These are phyloP conservation scores for Dactylellina drechsleri DNA, from an alignment of 2,329 filamentous ascomycete species.

Conservation along the genomic window DNA sequence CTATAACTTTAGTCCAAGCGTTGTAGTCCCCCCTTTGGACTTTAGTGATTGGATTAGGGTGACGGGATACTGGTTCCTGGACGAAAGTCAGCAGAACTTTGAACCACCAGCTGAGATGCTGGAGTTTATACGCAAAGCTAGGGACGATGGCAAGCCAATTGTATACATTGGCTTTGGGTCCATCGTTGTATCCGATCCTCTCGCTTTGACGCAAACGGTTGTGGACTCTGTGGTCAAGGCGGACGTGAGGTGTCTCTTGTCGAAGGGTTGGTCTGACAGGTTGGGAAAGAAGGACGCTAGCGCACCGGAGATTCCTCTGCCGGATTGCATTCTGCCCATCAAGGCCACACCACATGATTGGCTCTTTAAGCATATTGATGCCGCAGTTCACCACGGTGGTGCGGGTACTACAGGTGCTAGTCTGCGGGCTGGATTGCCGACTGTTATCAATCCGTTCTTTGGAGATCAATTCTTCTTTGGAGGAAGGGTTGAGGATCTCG, in stretches of 20 bases:
- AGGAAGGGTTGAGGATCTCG: slow-evolving; percentile 86
- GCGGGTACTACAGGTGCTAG: slow-evolving; percentile 95
- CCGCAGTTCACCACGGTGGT: slow-evolving; percentile 92
- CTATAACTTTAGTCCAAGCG: slow-evolving; percentile 94
- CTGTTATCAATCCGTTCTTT: slow-evolving; percentile 96
- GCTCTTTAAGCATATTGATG: slow-evolving; percentile 93
- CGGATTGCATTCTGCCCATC: slow-evolving; percentile 85
- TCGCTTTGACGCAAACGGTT: slow-evolving; percentile 88
- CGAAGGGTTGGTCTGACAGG: slow-evolving; percentile 96
- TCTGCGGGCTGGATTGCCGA: slow-evolving; percentile 87
- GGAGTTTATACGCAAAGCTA: slow-evolving; percentile 84
- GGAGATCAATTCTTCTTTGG: slow-evolving; percentile 98
- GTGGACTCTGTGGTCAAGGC: slow-evolving; percentile 90
- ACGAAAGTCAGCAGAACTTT: slow-evolving; percentile 74
- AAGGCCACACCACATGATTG: slow-evolving; percentile 94
- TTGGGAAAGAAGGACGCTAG: slow-evolving; percentile 70
- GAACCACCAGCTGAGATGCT: slow-evolving; percentile 78
- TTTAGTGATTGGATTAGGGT: slow-evolving; percentile 98
- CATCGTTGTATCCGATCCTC: slow-evolving; percentile 90
- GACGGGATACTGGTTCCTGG: slow-evolving; percentile 97
- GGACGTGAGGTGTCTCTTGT: slow-evolving; percentile 92
- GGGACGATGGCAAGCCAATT: slow-evolving; percentile 83
- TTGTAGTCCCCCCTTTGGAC: slow-evolving; percentile 92
- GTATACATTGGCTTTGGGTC: slow-evolving; percentile 98
- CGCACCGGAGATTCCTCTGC: slow-evolving; percentile 75